phyloP scores from a whole-genome alignment of 805 yeast species.

The Starmerella sp. region DNA sequence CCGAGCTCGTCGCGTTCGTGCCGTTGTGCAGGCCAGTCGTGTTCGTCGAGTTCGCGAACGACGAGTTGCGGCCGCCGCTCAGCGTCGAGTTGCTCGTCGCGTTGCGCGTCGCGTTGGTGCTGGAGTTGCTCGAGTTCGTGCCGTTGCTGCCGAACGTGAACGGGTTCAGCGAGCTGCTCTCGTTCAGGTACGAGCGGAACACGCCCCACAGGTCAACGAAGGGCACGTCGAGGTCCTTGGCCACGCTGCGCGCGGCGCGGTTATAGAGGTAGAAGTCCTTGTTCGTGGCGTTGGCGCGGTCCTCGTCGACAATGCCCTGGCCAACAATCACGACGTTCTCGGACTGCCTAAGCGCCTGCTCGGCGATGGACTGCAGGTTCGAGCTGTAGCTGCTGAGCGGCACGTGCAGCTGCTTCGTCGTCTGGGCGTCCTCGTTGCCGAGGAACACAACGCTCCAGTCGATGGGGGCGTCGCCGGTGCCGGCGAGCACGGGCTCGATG shows the following conservation, averaged over 20 bases:
- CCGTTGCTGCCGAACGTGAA: constrained; percentile 3
- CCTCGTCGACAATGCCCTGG: constrained; percentile 13
- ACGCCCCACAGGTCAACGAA: constrained; percentile 45
- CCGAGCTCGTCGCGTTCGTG: background rate
- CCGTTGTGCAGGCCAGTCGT: background rate
- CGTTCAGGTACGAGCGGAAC: constrained; percentile 35
- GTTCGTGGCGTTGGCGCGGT: constrained; percentile 9
- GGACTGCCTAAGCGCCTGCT: constrained; percentile 8
- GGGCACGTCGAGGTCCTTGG: constrained; percentile 40
- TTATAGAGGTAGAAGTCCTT: constrained; percentile 33
- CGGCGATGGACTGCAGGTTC: constrained; percentile 41
- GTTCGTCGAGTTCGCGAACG: constrained; percentile 3
- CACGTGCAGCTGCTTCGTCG: constrained; percentile 38
- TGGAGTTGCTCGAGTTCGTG: background rate
- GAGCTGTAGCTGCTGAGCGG: constrained; percentile 38
- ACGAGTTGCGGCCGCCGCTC: background rate
- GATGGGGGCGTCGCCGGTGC: constrained; percentile 29
- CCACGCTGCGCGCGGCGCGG: constrained; percentile 38
- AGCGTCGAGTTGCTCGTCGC: background rate
- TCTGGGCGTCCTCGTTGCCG: constrained; percentile 67
- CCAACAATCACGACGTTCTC: constrained; percentile 10
- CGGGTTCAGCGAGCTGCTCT: constrained; percentile 30
- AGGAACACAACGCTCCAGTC: constrained; percentile 49
- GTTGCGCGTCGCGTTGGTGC: constrained; percentile 1
- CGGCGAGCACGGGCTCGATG: constrained; percentile 36